A percentile compares a stretch with the other conserved stretches of the same genome.
Evolutionary conservation across 2,329 filamentous ascomycete genomes (phyloP).

Genomic region (Dryadomyces quercus-mongolicae): DNA sequence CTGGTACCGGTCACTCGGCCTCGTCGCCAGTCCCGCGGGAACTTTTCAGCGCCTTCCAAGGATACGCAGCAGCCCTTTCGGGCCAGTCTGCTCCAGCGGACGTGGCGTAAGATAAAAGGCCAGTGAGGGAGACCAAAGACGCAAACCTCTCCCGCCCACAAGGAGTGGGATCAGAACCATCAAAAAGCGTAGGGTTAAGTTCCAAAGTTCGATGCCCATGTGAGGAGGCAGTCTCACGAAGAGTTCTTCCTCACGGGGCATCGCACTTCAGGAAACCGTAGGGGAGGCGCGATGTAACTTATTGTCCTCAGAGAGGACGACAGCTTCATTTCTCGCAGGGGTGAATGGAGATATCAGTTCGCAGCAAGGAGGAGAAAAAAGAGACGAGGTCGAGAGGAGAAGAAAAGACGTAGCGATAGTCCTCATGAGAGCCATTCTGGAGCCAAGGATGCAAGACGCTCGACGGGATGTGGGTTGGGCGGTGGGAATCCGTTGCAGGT

Average conservation of each 20-base stretch:
- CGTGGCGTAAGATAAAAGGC: constrained; percentile 42
- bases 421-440: neutral
- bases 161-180: constrained; percentile 41
- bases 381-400: neutral
- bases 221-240: neutral
- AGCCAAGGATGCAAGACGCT: neutral
- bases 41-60: constrained; percentile 37
- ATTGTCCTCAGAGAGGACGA: neutral
- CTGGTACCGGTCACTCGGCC: constrained; percentile 34
- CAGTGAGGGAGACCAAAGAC: constrained; percentile 31
- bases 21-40: constrained; percentile 18
- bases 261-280: constrained; percentile 56
- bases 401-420: neutral
- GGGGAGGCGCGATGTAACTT: constrained; percentile 61
- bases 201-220: constrained; percentile 41
- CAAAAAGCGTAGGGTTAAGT: constrained; percentile 89
- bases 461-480: neutral
- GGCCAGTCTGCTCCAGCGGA: neutral
- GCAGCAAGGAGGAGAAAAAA: neutral
- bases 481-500: neutral
- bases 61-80: constrained; percentile 17
- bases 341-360: neutral
- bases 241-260: neutral
- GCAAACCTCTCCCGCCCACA: constrained; percentile 45
- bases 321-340: neutral